Percentiles rank a stretch among this genome's conserved stretches.
Evolutionary conservation across 75 land plant species (phyloP).

Genomic region (Ceratopteris richardii): DNA sequence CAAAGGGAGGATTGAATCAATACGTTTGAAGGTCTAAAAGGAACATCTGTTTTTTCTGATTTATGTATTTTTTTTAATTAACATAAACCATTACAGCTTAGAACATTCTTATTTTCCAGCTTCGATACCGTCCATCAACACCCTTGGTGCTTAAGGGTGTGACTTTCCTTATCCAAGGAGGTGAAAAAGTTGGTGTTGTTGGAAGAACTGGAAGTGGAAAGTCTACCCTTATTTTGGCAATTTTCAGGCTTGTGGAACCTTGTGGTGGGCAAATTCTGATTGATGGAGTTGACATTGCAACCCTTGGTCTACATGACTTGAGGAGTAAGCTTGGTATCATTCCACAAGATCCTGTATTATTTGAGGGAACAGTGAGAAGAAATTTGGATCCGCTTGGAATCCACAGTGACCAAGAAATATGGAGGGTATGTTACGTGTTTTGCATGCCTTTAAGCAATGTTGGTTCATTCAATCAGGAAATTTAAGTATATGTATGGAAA

Average conservation of each 20-base stretch:
- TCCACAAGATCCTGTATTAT: constrained; percentile 77
- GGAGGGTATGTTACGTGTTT: constrained; percentile 43
- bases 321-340: constrained; percentile 63
- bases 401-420: constrained; percentile 58
- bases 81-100: too few species aligned
- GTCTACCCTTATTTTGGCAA: constrained; percentile 77
- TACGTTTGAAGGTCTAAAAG: constrained; percentile 51
- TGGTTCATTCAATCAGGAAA: too few species aligned
- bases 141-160: constrained; percentile 60
- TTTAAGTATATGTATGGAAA: too few species aligned
- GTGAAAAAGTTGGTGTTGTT: constrained; percentile 72
- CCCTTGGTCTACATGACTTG: constrained; percentile 78
- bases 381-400: constrained; percentile 81
- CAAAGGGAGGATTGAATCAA: constrained; percentile 56
- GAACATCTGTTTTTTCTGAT: too few species aligned
- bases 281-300: constrained; percentile 62
- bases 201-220: constrained; percentile 93
- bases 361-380: constrained; percentile 65
- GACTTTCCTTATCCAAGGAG: constrained; percentile 63
- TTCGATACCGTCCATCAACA: constrained; percentile 46
- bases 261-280: constrained; percentile 53
- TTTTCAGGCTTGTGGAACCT: constrained; percentile 77
- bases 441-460: background rate
- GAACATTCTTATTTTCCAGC: constrained; percentile 12
- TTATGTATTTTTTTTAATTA: too few species aligned